Base-by-base conservation (phyloP, 2,329 filamentous ascomycete genomes). In the Akanthomyces muscarius region DNA sequence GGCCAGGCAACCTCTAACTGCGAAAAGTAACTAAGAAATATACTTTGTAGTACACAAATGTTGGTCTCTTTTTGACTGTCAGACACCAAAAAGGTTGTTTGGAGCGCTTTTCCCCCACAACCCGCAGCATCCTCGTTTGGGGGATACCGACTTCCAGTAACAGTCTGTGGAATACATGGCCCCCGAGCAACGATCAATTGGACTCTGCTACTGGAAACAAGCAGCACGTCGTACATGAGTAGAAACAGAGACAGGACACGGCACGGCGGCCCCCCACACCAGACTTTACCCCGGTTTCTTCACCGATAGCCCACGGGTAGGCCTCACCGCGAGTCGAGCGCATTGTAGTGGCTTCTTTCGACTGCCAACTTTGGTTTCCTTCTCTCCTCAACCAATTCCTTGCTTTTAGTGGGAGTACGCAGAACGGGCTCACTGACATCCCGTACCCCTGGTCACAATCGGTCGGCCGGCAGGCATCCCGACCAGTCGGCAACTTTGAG, bases 371-470 rank as follows among this genome's bases (percentile, higher is more conserved):
- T 6, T 16, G 3, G 13, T 38, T 13, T 25, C 23, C 23, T 13
- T 28, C 45, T 28, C 23, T 48, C 4, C 28, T 13, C 23, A 18
- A 30, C 28, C 28, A 30, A 30, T 30, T 6, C 28, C 28, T 30
- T 30, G 4, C 28, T 1, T 30, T 30, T 6, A 30, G 28, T 30
- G 28, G 28, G 28, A 4, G 6, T 30, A 1, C 21, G 41, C 7
- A 57, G 42, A 48, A 38, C 28, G 14, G 44, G 30, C 23, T 28
- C 16, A 25, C 18, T 45, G n/a, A 16, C 33, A 36, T 45, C 48
- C 48, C 47, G 38, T 41, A 48, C 38, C 58, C 58, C 57, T 60
- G 38, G 50, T 51, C 48, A 28, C 5, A 42, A 52, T 53, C 58
- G 28, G 36, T 23, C 57, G 48, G 30, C 36, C 13, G 38, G 48